Conservation (phyloP, 1,284 basidiomycete genomes). For the Athelia psychrophila region DNA sequence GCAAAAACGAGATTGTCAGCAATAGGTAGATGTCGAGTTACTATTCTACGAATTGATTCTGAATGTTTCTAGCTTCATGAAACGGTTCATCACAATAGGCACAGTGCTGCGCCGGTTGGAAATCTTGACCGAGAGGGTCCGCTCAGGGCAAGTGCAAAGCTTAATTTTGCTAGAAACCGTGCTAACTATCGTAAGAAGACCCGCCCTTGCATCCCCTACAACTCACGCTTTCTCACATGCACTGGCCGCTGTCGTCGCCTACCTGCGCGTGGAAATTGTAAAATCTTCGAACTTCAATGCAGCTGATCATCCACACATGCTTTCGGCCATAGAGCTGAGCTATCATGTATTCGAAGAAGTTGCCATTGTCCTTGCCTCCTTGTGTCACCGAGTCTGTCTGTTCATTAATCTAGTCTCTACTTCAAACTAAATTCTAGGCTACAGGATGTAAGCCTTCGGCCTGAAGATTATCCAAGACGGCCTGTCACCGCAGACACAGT, state of each 20-base stretch:
- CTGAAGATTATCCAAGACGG: background rate
- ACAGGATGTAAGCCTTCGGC: background rate
- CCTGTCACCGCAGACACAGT: conserved; percentile 28
- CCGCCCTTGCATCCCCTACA: conserved; percentile 44
- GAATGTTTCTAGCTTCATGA: conserved; percentile 42
- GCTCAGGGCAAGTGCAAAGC: conserved; percentile 35
- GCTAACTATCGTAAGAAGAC: conserved; percentile 24
- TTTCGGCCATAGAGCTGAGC: conserved; percentile 49
- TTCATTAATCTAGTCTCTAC: background rate
- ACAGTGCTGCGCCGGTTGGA: conserved; percentile 65
- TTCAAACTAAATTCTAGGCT: background rate
- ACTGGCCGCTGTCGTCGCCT: conserved; percentile 51
- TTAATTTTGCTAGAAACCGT: conserved; percentile 7
- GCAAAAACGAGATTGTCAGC: conserved; percentile 52
- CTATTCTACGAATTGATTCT: background rate
- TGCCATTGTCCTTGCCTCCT: conserved; percentile 43
- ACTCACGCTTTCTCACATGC: conserved; percentile 65
- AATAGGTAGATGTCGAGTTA: conserved; percentile 41
- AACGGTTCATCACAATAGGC: conserved; percentile 62
- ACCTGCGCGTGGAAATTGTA: conserved; percentile 43
- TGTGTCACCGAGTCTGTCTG: conserved; percentile 57
- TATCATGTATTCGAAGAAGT: conserved; percentile 51
- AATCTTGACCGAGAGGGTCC: conserved; percentile 38
- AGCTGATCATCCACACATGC: conserved; percentile 16
- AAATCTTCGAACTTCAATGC: conserved; percentile 29